phyloP scores from a whole-genome alignment of 768 basidiomycete species.

The Amanita rimosa region DNA sequence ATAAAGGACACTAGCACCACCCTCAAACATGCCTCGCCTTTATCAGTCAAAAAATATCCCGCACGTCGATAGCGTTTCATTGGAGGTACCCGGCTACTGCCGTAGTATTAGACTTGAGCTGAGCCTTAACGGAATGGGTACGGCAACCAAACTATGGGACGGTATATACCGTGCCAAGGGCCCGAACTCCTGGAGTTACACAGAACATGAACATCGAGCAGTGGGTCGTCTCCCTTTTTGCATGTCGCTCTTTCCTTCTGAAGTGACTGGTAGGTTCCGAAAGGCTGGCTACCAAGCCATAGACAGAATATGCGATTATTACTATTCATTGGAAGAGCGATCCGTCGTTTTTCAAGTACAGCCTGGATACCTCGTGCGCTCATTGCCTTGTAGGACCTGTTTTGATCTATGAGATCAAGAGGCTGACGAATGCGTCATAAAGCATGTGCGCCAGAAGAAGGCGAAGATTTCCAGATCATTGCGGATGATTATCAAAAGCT shows the following conservation, averaged over 20 bases:
- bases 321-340: conserved; percentile 46
- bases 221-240: conserved; percentile 14
- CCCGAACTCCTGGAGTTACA: neutral
- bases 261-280: conserved; percentile 45
- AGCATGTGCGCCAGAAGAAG: conserved; percentile 30
- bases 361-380: conserved; percentile 69
- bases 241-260: neutral
- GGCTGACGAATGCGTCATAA: neutral
- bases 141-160: too few relatives aligned
- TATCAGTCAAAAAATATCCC: too few relatives aligned
- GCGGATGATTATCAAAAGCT: conserved; percentile 69
- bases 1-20: too few relatives aligned
- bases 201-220: conserved; percentile 36
- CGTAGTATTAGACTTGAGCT: too few relatives aligned
- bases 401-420: neutral
- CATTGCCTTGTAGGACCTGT: conserved; percentile 46
- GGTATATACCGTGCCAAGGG: too few relatives aligned
- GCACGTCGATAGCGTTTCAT: too few relatives aligned
- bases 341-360: conserved; percentile 67
- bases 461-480: conserved; percentile 66
- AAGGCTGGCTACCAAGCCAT: conserved; percentile 82
- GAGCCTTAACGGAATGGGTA: too few relatives aligned
- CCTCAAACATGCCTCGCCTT: too few relatives aligned
- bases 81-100: too few relatives aligned
- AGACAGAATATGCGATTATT: conserved; percentile 87